Percentiles rank a stretch among this genome's conserved stretches.
Evolutionary conservation across 192 early-diverging fungal genomes (phyloP).

Genomic region (Coemansia sp.): DNA sequence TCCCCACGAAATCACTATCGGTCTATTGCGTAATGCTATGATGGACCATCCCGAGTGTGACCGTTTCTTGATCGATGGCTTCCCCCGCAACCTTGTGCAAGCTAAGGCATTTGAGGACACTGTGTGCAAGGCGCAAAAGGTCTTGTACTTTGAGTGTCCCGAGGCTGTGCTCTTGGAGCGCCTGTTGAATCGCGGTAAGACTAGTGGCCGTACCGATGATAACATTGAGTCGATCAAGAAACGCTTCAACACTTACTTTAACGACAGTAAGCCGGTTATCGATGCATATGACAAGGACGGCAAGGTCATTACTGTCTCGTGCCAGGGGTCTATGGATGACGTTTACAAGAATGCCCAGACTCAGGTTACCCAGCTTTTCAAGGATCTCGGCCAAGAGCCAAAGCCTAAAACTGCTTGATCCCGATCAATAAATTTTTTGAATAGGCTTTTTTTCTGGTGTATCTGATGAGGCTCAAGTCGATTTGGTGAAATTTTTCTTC

Average conservation of each 20-base stretch:
- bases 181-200: constrained; percentile 92
- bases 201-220: constrained; percentile 90
- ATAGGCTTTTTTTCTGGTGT: no score
- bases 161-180: constrained; percentile 91
- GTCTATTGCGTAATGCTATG: constrained; percentile 90
- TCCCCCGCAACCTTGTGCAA: constrained; percentile 94
- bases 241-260: constrained; percentile 83
- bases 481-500: no score
- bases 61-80: constrained; percentile 95
- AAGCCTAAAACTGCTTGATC: no score
- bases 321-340: constrained; percentile 64
- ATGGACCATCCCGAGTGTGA: constrained; percentile 62
- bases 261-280: constrained; percentile 92
- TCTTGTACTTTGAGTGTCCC: constrained; percentile 94
- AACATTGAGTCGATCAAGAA: constrained; percentile 97
- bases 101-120: constrained; percentile 90
- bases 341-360: constrained; percentile 70
- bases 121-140: constrained; percentile 71
- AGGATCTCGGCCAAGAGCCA: no score
- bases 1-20: constrained; percentile 94
- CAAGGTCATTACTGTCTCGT: constrained; percentile 81
- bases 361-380: constrained; percentile 51
- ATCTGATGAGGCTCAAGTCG: no score
- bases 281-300: constrained; percentile 73
- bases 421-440: no score